These are phyloP conservation scores for Exophiala spinifera DNA, from an alignment of 2,329 filamentous ascomycete species.

Conservation along the genomic window DNA sequence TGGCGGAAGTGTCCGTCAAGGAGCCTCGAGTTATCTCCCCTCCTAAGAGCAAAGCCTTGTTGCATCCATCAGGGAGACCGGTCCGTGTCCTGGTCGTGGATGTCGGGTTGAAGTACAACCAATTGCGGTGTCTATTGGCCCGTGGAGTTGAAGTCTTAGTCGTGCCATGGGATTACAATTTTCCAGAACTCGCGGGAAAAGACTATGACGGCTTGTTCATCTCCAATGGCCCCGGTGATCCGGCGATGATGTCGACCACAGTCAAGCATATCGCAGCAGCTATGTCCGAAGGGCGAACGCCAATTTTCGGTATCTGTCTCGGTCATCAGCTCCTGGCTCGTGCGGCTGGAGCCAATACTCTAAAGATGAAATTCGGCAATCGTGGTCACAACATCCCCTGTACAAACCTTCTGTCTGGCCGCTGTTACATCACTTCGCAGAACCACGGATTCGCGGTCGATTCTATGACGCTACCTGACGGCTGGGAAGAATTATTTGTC, in stretches of 20 bases:
- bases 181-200: constrained; percentile 69
- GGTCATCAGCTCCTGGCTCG: constrained; percentile 90
- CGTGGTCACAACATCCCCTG: constrained; percentile 98
- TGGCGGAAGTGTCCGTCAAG: constrained; percentile 69
- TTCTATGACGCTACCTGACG: constrained; percentile 66
- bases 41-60: constrained; percentile 65
- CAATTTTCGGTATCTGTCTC: constrained; percentile 93
- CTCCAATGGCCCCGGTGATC: constrained; percentile 96
- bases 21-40: constrained; percentile 82
- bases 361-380: constrained; percentile 99
- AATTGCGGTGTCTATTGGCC: constrained; percentile 86
- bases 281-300: constrained; percentile 74
- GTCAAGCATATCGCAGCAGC: constrained; percentile 74
- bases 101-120: constrained; percentile 98
- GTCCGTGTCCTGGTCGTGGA: constrained; percentile 90
- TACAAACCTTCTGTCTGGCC: constrained; percentile 90
- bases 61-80: constrained; percentile 82
- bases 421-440: constrained; percentile 98
- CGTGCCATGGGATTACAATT: constrained; percentile 94
- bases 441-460: constrained; percentile 98
- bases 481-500: constrained; percentile 92
- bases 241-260: constrained; percentile 75
- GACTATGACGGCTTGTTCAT: constrained; percentile 96
- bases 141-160: constrained; percentile 92
- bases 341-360: constrained; percentile 77